A percentile compares a stretch with the other conserved stretches of the same genome.
These are phyloP conservation scores for Rhizophagus sp. DNA, from an alignment of 192 early-diverging fungal genomes.

Conservation along the genomic window DNA sequence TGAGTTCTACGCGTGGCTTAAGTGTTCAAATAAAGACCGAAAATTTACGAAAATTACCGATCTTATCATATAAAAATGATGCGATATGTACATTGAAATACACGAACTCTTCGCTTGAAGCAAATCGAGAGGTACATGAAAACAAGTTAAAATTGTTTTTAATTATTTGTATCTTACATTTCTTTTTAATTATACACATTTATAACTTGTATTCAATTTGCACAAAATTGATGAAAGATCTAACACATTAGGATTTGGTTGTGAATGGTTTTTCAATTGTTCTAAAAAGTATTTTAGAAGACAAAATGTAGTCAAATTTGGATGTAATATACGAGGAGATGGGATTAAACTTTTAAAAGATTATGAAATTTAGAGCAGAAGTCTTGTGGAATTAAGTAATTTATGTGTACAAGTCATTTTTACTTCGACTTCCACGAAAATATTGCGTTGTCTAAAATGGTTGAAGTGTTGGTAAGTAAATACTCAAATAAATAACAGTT, in stretches of 20 bases:
- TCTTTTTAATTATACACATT: neutral
- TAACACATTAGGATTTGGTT: neutral
- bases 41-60: neutral
- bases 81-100: neutral
- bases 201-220: neutral
- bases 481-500: too few species aligned
- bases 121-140: neutral
- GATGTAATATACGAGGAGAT: neutral
- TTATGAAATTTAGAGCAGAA: neutral
- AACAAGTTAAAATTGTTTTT: neutral
- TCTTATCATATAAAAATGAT: neutral
- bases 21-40: neutral
- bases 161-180: neutral
- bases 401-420: conserved; percentile 1
- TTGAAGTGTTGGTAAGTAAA: conserved; percentile 1
- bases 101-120: neutral
- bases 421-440: neutral
- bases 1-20: too few species aligned
- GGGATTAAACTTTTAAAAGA: neutral
- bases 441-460: neutral
- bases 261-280: neutral
- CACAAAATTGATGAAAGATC: neutral
- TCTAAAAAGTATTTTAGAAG: neutral
- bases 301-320: neutral
- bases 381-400: neutral